Evolutionary conservation across 176 grass and related monocot species (phyloP).

Genomic region (Ensete ventricosum): DNA sequence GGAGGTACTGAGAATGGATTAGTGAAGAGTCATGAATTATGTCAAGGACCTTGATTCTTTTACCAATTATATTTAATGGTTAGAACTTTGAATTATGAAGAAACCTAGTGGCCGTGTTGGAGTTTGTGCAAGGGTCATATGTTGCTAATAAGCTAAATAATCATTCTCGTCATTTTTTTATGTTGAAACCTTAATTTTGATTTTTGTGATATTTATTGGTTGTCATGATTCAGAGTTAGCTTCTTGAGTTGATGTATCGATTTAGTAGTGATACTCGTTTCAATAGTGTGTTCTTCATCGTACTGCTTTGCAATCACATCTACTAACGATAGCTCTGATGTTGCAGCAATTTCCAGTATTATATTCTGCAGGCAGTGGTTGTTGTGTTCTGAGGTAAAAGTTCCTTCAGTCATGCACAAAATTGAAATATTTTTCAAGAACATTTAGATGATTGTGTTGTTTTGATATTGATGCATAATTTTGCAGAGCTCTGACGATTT

Average conservation of each 20-base stretch:
- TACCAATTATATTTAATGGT: too few relatives aligned
- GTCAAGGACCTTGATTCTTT: too few relatives aligned
- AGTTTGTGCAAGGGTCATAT: too few relatives aligned
- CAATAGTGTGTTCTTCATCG: neutral
- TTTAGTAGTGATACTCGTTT: neutral
- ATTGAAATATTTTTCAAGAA: conserved; percentile 11
- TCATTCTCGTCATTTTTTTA: neutral
- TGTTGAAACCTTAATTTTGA: neutral
- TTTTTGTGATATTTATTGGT: neutral
- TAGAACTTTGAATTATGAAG: too few relatives aligned
- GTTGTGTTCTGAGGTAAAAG: conserved; percentile 33
- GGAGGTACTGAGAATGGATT: too few relatives aligned
- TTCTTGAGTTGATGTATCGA: neutral
- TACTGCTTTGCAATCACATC: neutral
- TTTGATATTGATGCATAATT: neutral
- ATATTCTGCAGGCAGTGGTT: conserved; percentile 43
- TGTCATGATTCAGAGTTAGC: neutral
- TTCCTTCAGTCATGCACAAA: conserved; percentile 1
- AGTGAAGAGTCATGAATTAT: too few relatives aligned
- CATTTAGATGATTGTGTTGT: neutral
- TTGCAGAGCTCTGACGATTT: neutral
- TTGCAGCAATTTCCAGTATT: conserved; percentile 49
- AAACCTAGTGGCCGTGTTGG: too few relatives aligned
- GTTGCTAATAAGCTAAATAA: neutral
- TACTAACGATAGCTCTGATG: conserved; percentile 17